Evolutionary conservation across 2,329 filamentous ascomycete genomes (phyloP), one percentile per base, ranked within the genome.

Genomic region (Tolypocladium guangdongense): DNA sequence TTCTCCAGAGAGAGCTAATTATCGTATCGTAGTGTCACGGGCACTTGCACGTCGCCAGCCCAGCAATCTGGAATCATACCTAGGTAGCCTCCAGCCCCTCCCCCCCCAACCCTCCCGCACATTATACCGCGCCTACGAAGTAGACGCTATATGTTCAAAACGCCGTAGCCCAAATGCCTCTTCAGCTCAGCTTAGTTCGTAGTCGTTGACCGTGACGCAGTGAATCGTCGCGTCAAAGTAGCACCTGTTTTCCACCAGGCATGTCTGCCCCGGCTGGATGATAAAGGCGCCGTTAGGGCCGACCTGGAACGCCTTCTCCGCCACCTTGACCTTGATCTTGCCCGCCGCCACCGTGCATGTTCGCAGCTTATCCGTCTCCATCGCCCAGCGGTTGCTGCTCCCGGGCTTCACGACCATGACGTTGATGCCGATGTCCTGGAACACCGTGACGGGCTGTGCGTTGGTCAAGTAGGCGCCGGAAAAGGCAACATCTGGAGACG

Each of bases 221-320:
- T 76, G 72, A 41, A 78, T 55, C 20, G 70, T 65, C 0, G 73
- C 69, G 53, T 78, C 73, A 3, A 69, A 43, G 54, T 79, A 78
- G 0, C 72, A 60, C 35, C 65, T 62, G 55, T 80, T 80, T 54
- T 68, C 63, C 5, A 72, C 68, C 20, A 60, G 63, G 57, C 72
- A 75, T 1, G 52, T 52, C 50, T 62, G 63, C 0, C 72, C 71
- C 0, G 73, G 67, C 24, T 62, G 64, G 38, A 79, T 64, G 49
- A 68, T 65, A 56, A 78, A 74, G 58, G 74, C 64, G 30, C 77
- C 74, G 51, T 74, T 68, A 1, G 68, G 65, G 0, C 77, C 77
- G 3, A 78, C 60, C 0, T 61, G 56, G 41, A 77, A 73, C 5
- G 66, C 60, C n/a, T 66, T 58, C 3, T 63, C 64, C 2, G 60